Percentiles rank a stretch among this genome's conserved stretches.
Evolutionary conservation across 2,329 filamentous ascomycete species (phyloP).

Genomic region (Triangularia setosa): DNA sequence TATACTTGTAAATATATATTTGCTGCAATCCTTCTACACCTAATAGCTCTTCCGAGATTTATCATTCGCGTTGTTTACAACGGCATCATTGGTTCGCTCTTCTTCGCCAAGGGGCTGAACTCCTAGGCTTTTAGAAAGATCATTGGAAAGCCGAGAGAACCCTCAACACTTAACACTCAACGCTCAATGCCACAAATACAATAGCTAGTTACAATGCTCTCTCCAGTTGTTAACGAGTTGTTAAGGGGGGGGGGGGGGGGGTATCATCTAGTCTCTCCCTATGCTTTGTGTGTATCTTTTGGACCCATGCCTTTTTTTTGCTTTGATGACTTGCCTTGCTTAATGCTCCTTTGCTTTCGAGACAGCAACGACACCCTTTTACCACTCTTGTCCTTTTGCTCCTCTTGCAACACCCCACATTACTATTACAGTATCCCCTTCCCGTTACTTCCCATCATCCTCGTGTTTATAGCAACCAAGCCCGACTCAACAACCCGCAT

Average conservation of each 20-base stretch:
- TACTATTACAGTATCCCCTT: not conserved
- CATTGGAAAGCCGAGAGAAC: too few relatives aligned
- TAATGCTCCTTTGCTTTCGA: not conserved
- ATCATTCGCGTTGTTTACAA: not conserved
- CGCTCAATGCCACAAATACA: too few relatives aligned
- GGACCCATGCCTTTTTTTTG: not conserved
- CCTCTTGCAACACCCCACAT: not conserved
- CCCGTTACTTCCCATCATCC: not conserved
- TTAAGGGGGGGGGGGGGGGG: not conserved
- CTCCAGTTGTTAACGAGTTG: too few relatives aligned
- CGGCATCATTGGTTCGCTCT: too few relatives aligned
- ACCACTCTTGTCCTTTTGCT: not conserved
- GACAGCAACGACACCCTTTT: not conserved
- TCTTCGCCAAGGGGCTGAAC: too few relatives aligned
- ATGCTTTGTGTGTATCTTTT: not conserved
- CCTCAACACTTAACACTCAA: too few relatives aligned
- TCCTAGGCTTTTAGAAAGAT: too few relatives aligned
- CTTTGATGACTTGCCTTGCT: not conserved
- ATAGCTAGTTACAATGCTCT: not conserved
- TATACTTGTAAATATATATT: too few relatives aligned
- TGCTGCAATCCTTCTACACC: too few relatives aligned
- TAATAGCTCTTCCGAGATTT: not conserved
- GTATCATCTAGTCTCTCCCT: not conserved
- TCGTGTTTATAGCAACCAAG: too few relatives aligned
- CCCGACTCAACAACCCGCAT: conserved; percentile 17